These are phyloP conservation scores for Massospora cicadina DNA, from an alignment of 371 early-diverging fungal species.

Conservation along the genomic window DNA sequence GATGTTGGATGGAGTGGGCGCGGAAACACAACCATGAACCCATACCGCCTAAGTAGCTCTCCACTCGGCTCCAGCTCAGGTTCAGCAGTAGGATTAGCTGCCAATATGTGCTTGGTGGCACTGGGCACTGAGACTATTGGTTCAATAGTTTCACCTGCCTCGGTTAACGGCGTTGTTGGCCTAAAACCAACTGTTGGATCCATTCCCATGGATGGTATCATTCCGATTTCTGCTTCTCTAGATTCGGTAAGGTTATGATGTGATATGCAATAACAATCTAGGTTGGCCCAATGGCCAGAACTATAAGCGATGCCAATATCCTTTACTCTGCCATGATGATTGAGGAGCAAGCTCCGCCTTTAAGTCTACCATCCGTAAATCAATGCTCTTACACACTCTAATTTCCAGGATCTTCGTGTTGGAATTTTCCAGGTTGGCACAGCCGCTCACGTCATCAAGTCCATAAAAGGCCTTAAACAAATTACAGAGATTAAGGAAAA, in stretches of 20 bases:
- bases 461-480: neutral
- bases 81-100: constrained; percentile 16
- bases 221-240: constrained; percentile 18
- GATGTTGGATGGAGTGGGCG: constrained; percentile 16
- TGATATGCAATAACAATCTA: neutral
- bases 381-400: neutral
- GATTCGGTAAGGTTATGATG: constrained; percentile 12
- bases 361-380: neutral
- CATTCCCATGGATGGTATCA: constrained; percentile 15
- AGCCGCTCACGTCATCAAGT: neutral
- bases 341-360: neutral
- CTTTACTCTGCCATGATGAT: neutral
- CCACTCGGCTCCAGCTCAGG: constrained; percentile 18
- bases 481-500: neutral
- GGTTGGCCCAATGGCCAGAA: constrained; percentile 3
- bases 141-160: constrained; percentile 16
- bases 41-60: constrained; percentile 9
- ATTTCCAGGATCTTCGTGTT: neutral
- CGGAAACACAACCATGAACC: constrained; percentile 12
- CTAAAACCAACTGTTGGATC: constrained; percentile 19
- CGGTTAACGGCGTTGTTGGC: constrained; percentile 14
- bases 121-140: constrained; percentile 21
- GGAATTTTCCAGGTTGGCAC: neutral
- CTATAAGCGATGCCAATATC: neutral
- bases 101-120: constrained; percentile 14